phyloP scores from a whole-genome alignment of 1,284 basidiomycete species.

The Neonothopanus nambi region DNA sequence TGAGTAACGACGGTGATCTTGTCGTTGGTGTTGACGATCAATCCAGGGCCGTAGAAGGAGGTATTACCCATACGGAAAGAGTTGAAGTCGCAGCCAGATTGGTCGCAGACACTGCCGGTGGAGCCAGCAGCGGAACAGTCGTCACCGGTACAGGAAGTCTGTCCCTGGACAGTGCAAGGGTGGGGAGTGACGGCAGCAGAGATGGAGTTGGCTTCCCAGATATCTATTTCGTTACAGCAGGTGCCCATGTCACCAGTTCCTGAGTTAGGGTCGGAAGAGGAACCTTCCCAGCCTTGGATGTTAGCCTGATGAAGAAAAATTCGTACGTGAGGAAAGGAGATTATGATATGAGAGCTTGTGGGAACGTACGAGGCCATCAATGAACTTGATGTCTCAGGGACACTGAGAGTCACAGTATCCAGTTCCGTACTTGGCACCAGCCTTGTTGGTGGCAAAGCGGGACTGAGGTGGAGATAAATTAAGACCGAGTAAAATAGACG shows the following conservation, averaged over 20 bases:
- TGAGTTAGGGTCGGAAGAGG: background rate
- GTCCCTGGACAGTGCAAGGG: conserved; percentile 36
- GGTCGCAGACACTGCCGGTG: conserved; percentile 32
- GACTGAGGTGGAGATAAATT: background rate
- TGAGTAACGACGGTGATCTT: conserved; percentile 57
- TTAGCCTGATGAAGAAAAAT: conserved; percentile 31
- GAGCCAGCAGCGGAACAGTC: conserved; percentile 34
- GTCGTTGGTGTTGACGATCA: conserved; percentile 44
- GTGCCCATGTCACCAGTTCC: conserved; percentile 36
- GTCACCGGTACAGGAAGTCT: conserved; percentile 41
- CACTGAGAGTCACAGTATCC: conserved; percentile 29
- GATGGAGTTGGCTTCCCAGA: conserved; percentile 46
- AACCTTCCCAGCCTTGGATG: conserved; percentile 31
- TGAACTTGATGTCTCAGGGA: conserved; percentile 50
- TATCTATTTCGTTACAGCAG: conserved; percentile 47
- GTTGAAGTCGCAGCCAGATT: conserved; percentile 48
- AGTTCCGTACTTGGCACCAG: conserved; percentile 24
- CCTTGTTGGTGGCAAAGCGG: conserved; percentile 19
- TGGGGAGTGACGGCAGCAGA: conserved; percentile 45
- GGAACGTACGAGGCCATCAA: conserved; percentile 19
- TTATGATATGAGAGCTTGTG: conserved; percentile 26
- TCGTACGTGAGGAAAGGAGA: background rate
- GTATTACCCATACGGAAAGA: conserved; percentile 44
- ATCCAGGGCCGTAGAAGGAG: conserved; percentile 19
- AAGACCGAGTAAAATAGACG: background rate